Conservation (phyloP, 192 early-diverging fungal species). For the Backusella tuberculispora region DNA sequence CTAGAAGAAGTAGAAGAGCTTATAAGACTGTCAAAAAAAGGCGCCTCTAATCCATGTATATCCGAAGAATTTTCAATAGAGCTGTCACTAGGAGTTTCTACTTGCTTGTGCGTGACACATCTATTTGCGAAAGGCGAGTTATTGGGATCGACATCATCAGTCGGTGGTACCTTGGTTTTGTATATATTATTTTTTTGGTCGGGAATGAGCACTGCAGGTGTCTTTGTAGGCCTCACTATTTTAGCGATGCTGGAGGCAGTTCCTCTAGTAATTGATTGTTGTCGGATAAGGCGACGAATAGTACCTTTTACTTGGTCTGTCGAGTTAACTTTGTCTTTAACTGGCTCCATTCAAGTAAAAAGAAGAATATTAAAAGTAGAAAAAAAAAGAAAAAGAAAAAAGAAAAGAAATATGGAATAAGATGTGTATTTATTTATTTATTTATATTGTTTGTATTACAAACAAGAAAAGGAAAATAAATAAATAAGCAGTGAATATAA, state of each 20-base stretch:
- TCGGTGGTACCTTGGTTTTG: neutral
- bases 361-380: neutral
- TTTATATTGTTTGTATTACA: constrained; percentile 1
- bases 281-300: neutral
- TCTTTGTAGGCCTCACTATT: constrained; percentile 4
- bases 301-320: neutral
- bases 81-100: constrained; percentile 9
- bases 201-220: constrained; percentile 3
- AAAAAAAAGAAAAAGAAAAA: neutral
- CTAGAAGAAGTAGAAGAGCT: neutral
- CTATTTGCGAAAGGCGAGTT: neutral
- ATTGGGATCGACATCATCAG: neutral
- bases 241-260: constrained; percentile 19
- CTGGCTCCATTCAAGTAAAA: neutral
- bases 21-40: neutral
- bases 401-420: neutral
- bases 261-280: constrained; percentile 14
- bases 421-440: neutral
- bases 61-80: constrained; percentile 17
- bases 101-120: constrained; percentile 12
- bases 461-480: neutral
- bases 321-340: neutral
- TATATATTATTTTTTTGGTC: neutral
- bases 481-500: neutral
- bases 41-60: constrained; percentile 5